phyloP scores from a whole-genome alignment of 768 basidiomycete genomes.

The Boletus speciosus region DNA sequence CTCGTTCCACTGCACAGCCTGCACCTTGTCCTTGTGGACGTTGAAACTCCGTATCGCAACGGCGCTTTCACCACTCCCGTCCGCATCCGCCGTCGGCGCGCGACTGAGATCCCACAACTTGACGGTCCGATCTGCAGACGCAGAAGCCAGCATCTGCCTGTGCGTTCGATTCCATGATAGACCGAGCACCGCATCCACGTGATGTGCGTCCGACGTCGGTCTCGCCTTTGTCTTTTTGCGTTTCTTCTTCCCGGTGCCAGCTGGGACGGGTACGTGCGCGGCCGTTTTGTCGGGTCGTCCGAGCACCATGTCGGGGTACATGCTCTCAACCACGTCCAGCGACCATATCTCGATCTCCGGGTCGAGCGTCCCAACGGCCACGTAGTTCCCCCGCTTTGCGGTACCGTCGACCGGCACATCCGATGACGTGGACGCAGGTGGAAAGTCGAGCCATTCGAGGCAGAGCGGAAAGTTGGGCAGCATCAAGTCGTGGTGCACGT shows the following conservation, averaged over 20 bases:
- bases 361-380: conserved; percentile 95
- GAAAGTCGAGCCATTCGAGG: conserved; percentile 98
- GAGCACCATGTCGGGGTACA: conserved; percentile 90
- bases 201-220: conserved; percentile 57
- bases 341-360: conserved; percentile 99
- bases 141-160: conserved; percentile 87
- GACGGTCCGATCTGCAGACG: conserved; percentile 91
- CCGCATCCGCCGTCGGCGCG: conserved; percentile 49
- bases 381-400: conserved; percentile 70
- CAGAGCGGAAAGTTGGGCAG: conserved; percentile 96
- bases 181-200: conserved; percentile 91
- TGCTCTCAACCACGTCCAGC: conserved; percentile 85
- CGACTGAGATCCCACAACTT: conserved; percentile 95
- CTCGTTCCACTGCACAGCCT: conserved; percentile 94
- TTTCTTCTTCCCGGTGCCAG: conserved; percentile 97
- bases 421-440: conserved; percentile 55
- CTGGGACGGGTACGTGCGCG: conserved; percentile 71
- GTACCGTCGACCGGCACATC: conserved; percentile 31
- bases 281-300: conserved; percentile 84
- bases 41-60: conserved; percentile 80
- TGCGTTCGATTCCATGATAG: conserved; percentile 91
- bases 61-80: conserved; percentile 38
- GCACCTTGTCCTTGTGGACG: conserved; percentile 90
- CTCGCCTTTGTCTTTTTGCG: conserved; percentile 80
- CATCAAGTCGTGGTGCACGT: conserved; percentile 97